A percentile compares a stretch with the other conserved stretches of the same genome.
Evolutionary conservation across 73 alveolate genomes (phyloP).

Genomic region (Tetrahymena borealis): DNA sequence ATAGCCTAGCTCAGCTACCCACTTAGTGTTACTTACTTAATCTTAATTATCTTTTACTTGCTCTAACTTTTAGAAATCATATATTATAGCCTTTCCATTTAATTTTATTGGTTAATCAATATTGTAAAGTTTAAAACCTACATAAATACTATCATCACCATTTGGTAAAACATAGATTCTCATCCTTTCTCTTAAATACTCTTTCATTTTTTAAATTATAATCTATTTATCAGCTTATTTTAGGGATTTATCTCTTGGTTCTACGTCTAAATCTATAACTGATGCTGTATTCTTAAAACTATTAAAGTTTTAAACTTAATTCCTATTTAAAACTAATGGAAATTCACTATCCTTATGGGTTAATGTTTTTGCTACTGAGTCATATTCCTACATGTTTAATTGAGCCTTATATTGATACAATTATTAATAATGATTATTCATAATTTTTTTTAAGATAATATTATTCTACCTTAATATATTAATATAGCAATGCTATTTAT

Average conservation of each 20-base stretch:
- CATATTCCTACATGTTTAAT: neutral
- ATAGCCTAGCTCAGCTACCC: neutral
- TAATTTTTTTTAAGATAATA: no score
- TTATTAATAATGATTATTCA: neutral
- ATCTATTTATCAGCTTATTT: neutral
- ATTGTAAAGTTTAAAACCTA: neutral
- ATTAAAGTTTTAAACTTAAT: neutral
- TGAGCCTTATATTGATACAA: neutral
- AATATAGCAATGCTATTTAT: no score
- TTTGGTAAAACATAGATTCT: neutral
- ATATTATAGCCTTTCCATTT: neutral
- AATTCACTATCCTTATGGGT: neutral
- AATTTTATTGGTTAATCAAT: neutral
- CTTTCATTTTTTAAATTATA: neutral
- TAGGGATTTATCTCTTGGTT: neutral
- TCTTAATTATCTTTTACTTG: neutral
- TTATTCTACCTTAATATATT: no score
- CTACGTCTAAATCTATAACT: neutral
- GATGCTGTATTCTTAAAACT: neutral
- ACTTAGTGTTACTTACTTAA: neutral
- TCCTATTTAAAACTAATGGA: neutral
- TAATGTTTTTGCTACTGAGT: neutral
- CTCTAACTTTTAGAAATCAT: neutral
- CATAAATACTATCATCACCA: neutral
- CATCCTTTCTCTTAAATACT: neutral